Conservation (phyloP, 345 rosid genomes). For the Garcia nutans region DNA sequence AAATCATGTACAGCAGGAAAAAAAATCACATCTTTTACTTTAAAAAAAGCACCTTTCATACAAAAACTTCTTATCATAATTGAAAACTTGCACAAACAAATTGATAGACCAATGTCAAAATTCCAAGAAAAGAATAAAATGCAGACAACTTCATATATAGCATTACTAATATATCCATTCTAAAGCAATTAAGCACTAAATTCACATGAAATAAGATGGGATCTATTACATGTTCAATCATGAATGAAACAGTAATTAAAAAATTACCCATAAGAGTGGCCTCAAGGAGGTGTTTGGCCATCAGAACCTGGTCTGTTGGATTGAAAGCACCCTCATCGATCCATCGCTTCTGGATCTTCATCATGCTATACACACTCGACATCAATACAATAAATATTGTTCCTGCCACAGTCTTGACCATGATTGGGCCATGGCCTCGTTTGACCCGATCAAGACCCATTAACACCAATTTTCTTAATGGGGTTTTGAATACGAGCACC, state of each 20-base stretch:
- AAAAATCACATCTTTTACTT: neutral
- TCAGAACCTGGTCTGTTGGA: conserved; percentile 39
- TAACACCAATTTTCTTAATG: conserved; percentile 31
- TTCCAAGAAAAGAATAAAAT: neutral
- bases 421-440: conserved; percentile 33
- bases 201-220: neutral
- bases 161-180: neutral
- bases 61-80: too few relatives aligned
- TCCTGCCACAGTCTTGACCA: conserved; percentile 35
- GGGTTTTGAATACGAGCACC: conserved; percentile 29
- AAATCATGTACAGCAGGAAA: neutral
- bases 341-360: conserved; percentile 29
- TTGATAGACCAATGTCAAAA: neutral
- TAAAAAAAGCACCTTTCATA: neutral
- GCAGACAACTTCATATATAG: neutral
- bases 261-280: conserved; percentile 37
- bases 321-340: conserved; percentile 20
- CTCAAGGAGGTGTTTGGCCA: conserved; percentile 34
- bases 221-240: conserved; percentile 1
- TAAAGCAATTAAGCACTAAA: neutral
- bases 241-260: neutral
- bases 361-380: conserved; percentile 29
- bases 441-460: conserved; percentile 34
- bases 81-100: neutral
- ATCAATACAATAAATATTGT: conserved; percentile 28